Conservation (phyloP, 257 asterid species). For the Thymus quinquecostatus region DNA sequence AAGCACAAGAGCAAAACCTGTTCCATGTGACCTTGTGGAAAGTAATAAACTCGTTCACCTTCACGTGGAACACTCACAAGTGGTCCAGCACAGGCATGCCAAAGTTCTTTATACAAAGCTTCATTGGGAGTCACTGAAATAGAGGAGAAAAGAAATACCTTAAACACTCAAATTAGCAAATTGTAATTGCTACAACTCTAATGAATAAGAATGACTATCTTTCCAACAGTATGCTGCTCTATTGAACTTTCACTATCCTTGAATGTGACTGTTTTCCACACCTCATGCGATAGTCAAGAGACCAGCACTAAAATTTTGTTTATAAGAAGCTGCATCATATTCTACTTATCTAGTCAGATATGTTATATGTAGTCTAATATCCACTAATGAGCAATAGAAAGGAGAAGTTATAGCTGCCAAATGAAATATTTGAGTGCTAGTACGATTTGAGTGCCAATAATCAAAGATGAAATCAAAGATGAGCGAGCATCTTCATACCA, state of each 20-base stretch:
- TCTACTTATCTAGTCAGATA: conserved; percentile 15
- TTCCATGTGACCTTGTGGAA: conserved; percentile 99
- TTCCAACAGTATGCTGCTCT: not conserved
- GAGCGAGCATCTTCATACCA: conserved; percentile 8
- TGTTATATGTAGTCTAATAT: not conserved
- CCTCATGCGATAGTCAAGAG: not conserved
- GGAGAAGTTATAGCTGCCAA: conserved; percentile 10
- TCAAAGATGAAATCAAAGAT: not conserved
- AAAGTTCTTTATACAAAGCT: conserved; percentile 81
- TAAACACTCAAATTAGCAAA: conserved; percentile 6
- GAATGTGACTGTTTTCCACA: conserved; percentile 2
- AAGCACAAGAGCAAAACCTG: conserved; percentile 54
- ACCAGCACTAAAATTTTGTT: conserved; percentile 6
- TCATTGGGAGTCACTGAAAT: conserved; percentile 59
- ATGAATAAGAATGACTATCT: conserved; percentile 1
- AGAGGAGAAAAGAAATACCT: conserved; percentile 28
- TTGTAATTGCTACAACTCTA: conserved; percentile 4
- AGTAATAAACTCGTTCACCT: conserved; percentile 87
- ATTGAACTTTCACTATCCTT: not conserved
- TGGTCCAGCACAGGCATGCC: conserved; percentile 99
- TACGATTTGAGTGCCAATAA: not conserved
- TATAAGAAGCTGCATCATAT: not conserved
- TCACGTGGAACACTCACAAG: conserved; percentile 88
- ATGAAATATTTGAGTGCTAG: not conserved
- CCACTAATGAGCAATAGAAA: conserved; percentile 5